These are phyloP conservation scores for Sungouiozyma ichnusensis DNA, from an alignment of 805 yeast species.

Conservation along the genomic window DNA sequence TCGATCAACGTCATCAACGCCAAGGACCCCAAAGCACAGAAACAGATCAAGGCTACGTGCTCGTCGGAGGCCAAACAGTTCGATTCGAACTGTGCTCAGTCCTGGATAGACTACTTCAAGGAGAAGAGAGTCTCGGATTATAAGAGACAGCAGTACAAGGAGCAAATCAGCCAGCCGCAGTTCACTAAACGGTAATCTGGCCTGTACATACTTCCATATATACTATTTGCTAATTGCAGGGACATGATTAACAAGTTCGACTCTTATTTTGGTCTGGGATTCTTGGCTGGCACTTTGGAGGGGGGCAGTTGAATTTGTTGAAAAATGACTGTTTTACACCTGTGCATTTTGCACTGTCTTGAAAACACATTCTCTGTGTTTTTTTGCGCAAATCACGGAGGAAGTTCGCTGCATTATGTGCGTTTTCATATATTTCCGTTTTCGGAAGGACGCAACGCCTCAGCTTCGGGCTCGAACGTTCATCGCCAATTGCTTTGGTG, in stretches of 20 bases:
- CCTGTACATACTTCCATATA: not conserved
- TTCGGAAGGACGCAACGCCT: too few relatives aligned
- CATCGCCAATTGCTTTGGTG: not conserved
- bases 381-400: too few relatives aligned
- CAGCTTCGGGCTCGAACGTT: not conserved
- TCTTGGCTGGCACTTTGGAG: too few relatives aligned
- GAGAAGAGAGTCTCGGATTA: constrained; percentile 76
- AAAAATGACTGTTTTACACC: too few relatives aligned
- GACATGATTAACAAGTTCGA: too few relatives aligned
- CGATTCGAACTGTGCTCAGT: constrained; percentile 65
- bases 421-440: too few relatives aligned
- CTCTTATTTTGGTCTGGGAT: not conserved
- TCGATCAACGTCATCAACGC: constrained; percentile 49
- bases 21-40: constrained; percentile 36
- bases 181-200: too few relatives aligned
- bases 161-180: not conserved
- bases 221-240: too few relatives aligned
- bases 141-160: constrained; percentile 12
- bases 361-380: too few relatives aligned
- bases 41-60: constrained; percentile 46
- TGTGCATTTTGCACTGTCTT: not conserved
- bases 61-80: constrained; percentile 46
- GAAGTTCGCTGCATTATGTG: too few relatives aligned
- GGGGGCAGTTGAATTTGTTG: too few relatives aligned
- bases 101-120: constrained; percentile 87